Percentiles rank a stretch among this genome's conserved stretches.
These are phyloP conservation scores for Grammothele lineata DNA, from an alignment of 768 basidiomycete species.

Conservation along the genomic window DNA sequence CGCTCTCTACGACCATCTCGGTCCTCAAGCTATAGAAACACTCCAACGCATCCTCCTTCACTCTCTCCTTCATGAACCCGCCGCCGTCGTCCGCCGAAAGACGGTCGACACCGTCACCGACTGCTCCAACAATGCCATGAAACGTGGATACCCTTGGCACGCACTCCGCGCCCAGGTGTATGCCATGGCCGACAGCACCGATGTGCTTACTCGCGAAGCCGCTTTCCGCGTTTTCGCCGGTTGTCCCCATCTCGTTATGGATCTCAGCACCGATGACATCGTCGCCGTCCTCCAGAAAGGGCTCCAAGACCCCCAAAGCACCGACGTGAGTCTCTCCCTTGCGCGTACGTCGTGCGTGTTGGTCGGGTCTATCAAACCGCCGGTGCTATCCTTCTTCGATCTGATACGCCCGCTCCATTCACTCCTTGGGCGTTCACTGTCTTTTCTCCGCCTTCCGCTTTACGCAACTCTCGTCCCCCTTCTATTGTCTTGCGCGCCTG, in stretches of 20 bases:
- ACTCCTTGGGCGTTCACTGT: neutral
- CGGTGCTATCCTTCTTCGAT: neutral
- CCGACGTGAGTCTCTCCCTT: conserved; percentile 46
- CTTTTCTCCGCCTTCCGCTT: no score
- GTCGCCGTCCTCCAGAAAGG: conserved; percentile 63
- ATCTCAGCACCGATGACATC: conserved; percentile 69
- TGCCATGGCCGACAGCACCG: conserved; percentile 47
- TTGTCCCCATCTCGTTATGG: conserved; percentile 72
- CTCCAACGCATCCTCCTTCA: conserved; percentile 72
- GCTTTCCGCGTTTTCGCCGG: conserved; percentile 72
- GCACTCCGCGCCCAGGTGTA: conserved; percentile 71
- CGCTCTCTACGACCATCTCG: conserved; percentile 73
- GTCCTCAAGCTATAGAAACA: conserved; percentile 56
- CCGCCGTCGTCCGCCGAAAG: conserved; percentile 58
- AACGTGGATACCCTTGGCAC: conserved; percentile 76
- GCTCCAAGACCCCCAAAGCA: conserved; percentile 58
- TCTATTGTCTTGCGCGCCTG: no score
- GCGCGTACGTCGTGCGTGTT: neutral
- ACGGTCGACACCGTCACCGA: conserved; percentile 74
- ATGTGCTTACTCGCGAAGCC: conserved; percentile 26
- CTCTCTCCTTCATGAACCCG: conserved; percentile 59
- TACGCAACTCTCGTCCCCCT: no score
- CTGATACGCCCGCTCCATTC: neutral
- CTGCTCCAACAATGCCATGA: conserved; percentile 71
- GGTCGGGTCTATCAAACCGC: neutral